These are phyloP conservation scores for Fomitopsis schrenkii DNA, from an alignment of 1,284 basidiomycete species.

Conservation along the genomic window DNA sequence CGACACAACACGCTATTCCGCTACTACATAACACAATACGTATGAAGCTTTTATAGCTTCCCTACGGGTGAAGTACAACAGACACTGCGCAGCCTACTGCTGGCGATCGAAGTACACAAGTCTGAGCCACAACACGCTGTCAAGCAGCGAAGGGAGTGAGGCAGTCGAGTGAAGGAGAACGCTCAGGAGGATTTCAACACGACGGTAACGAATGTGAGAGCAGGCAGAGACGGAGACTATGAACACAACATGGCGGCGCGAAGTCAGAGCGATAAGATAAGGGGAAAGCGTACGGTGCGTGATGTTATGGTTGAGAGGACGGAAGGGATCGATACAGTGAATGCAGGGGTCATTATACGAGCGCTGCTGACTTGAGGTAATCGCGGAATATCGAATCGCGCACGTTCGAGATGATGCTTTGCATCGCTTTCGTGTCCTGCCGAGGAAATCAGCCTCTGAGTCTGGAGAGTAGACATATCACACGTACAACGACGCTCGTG, in stretches of 20 bases:
- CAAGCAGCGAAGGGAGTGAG: background rate
- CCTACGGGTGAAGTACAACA: background rate
- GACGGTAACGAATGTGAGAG: background rate
- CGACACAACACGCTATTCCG: background rate
- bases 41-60: background rate
- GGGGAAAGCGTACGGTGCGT: background rate
- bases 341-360: conserved; percentile 19
- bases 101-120: background rate
- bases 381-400: conserved; percentile 33
- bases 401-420: conserved; percentile 74
- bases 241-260: background rate
- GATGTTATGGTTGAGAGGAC: background rate
- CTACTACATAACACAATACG: background rate
- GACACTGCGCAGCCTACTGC: background rate
- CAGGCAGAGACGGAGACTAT: background rate
- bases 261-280: background rate
- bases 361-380: conserved; percentile 30
- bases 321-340: background rate
- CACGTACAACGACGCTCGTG: conserved; percentile 71
- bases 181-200: background rate
- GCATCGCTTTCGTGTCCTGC: conserved; percentile 77
- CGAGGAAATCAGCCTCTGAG: background rate
- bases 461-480: background rate
- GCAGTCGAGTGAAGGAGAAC: background rate
- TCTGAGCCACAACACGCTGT: background rate